Conservation (phyloP, 2,329 filamentous ascomycete genomes). For the Aureobasidium sp. region DNA sequence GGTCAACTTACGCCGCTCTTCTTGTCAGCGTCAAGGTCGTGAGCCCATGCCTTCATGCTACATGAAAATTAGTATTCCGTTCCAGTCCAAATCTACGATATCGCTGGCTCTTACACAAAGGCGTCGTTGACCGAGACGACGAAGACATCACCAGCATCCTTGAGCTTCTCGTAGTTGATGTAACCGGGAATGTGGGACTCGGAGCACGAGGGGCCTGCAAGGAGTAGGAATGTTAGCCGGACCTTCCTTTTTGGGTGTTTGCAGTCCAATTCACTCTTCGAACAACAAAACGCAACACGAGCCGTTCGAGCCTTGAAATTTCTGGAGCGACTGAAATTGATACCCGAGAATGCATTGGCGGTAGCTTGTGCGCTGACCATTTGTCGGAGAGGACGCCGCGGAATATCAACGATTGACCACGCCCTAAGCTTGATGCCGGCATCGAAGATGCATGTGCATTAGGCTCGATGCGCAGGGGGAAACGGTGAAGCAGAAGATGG, state of each 20-base stretch:
- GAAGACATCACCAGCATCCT: slow-evolving; percentile 74
- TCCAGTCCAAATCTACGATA: not conserved
- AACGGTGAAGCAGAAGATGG: not conserved
- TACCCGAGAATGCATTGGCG: not conserved
- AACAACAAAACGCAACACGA: not conserved
- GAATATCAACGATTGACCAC: not conserved
- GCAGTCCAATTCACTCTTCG: not conserved
- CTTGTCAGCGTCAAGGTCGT: slow-evolving; percentile 64
- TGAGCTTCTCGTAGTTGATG: slow-evolving; percentile 68
- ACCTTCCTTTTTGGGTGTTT: not conserved
- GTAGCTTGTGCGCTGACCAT: not conserved
- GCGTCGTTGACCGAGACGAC: slow-evolving; percentile 90
- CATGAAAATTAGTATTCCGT: not conserved
- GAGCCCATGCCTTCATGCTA: slow-evolving; percentile 85
- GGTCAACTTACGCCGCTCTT: slow-evolving; percentile 46
- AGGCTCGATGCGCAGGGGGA: not conserved
- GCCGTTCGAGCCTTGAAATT: not conserved
- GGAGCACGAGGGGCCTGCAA: slow-evolving; percentile 50
- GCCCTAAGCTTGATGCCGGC: not conserved
- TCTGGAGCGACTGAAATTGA: not conserved
- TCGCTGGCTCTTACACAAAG: slow-evolving; percentile 58
- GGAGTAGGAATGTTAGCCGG: not conserved
- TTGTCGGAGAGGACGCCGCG: not conserved
- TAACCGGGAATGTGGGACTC: slow-evolving; percentile 75
- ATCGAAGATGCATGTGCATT: not conserved